These are phyloP conservation scores for Colletotrichum tabaci DNA, from an alignment of 2,329 filamentous ascomycete species.

Conservation along the genomic window DNA sequence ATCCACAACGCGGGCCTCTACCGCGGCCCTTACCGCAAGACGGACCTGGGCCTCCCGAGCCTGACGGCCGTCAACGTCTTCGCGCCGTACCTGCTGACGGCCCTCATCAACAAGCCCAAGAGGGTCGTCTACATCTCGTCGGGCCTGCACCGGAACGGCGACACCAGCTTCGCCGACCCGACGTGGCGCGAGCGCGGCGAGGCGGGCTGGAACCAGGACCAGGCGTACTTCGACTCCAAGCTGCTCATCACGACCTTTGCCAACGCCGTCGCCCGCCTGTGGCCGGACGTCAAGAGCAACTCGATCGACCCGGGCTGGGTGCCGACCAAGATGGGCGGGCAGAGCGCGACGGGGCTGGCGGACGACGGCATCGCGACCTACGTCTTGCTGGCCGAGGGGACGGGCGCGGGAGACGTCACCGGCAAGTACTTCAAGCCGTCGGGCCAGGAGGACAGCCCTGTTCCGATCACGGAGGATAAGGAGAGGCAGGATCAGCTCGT, in stretches of 20 bases:
- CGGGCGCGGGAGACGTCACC: constrained; percentile 48
- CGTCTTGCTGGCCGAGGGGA: constrained; percentile 61
- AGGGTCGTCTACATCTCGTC: constrained; percentile 68
- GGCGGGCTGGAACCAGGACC: constrained; percentile 52
- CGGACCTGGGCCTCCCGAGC: constrained; percentile 55
- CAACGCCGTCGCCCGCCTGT: constrained; percentile 65
- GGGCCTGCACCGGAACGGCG: constrained; percentile 65
- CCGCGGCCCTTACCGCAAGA: constrained; percentile 53
- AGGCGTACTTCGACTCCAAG: constrained; percentile 67
- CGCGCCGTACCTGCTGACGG: constrained; percentile 70
- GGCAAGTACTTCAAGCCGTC: constrained; percentile 58
- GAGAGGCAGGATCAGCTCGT: constrained; percentile 61
- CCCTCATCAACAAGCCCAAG: constrained; percentile 62
- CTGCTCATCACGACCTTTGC: constrained; percentile 70
- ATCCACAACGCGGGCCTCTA: constrained; percentile 72
- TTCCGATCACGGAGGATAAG: constrained; percentile 54
- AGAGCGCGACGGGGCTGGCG: constrained; percentile 61
- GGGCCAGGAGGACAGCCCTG: constrained; percentile 47
- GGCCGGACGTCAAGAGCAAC: constrained; percentile 59
- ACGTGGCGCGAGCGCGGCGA: constrained; percentile 49
- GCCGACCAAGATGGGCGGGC: constrained; percentile 68
- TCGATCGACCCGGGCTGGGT: constrained; percentile 69
- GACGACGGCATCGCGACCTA: constrained; percentile 63
- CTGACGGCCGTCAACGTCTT: constrained; percentile 71
- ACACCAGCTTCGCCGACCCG: constrained; percentile 57